Evolutionary conservation across 306 rosid genomes (phyloP).

Genomic region (Albizia julibrissin): DNA sequence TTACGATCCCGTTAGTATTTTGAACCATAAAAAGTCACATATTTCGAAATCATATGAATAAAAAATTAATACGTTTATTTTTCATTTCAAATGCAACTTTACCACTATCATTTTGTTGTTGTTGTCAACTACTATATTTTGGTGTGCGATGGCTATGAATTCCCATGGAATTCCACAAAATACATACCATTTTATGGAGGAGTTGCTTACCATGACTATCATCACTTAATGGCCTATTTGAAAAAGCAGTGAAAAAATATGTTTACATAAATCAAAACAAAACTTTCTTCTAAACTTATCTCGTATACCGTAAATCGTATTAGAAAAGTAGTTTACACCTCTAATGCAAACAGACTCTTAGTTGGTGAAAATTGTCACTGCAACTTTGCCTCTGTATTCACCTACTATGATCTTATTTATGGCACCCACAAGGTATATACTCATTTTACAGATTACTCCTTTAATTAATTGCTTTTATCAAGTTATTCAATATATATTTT

Average conservation of each 20-base stretch:
- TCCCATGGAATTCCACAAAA: slow-evolving; percentile 80
- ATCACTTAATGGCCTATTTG: too few relatives aligned
- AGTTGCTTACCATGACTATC: slow-evolving; percentile 75
- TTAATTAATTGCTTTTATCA: not conserved
- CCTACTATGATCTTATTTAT: slow-evolving; percentile 79
- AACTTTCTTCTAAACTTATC: too few relatives aligned
- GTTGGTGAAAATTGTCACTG: slow-evolving; percentile 76
- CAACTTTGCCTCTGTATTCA: slow-evolving; percentile 81
- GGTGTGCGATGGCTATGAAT: slow-evolving; percentile 53
- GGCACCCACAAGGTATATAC: slow-evolving; percentile 70
- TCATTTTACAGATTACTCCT: not conserved
- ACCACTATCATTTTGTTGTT: not conserved
- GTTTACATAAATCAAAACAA: too few relatives aligned
- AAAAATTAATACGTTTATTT: not conserved
- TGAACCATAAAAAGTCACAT: not conserved
- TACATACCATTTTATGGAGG: slow-evolving; percentile 86
- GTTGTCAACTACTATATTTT: not conserved
- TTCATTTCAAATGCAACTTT: not conserved
- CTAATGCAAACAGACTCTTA: too few relatives aligned
- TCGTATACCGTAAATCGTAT: too few relatives aligned
- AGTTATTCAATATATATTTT: too few relatives aligned
- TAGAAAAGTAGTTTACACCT: too few relatives aligned
- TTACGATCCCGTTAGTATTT: not conserved
- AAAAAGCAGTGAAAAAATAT: too few relatives aligned
- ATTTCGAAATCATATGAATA: not conserved